phyloP scores from a whole-genome alignment of 768 basidiomycete genomes.

The Pulveroboletus ravenelii region DNA sequence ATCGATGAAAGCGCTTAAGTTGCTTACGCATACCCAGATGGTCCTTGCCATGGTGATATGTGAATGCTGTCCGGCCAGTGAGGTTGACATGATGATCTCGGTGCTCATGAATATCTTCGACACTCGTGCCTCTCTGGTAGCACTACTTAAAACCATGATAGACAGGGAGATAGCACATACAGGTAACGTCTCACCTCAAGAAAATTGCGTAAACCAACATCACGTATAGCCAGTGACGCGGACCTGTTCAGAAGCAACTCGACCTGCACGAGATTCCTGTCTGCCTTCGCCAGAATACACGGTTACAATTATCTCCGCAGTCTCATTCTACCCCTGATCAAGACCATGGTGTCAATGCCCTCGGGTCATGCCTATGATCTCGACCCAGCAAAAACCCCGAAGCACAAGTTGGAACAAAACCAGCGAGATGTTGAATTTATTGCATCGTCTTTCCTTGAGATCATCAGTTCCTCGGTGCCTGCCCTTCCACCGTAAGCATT shows the following conservation, averaged over 20 bases:
- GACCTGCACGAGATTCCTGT: conserved; percentile 81
- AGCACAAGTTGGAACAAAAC: conserved; percentile 64
- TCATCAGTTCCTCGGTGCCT: conserved; percentile 66
- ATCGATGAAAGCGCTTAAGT: not conserved
- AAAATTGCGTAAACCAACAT: conserved; percentile 1
- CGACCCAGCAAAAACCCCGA: conserved; percentile 58
- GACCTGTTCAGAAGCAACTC: conserved; percentile 87
- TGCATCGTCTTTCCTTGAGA: conserved; percentile 68
- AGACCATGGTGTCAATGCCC: conserved; percentile 68
- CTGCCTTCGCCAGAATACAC: conserved; percentile 82
- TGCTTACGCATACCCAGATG: conserved; percentile 43
- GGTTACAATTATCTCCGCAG: conserved; percentile 89
- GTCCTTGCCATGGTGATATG: conserved; percentile 80
- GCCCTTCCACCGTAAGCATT: conserved; percentile 67
- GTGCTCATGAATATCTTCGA: conserved; percentile 86
- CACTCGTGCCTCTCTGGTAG: conserved; percentile 64
- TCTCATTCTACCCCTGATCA: conserved; percentile 71
- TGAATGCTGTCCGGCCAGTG: conserved; percentile 73
- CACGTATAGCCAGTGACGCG: conserved; percentile 62
- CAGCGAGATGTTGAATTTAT: conserved; percentile 66
- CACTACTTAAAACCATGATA: conserved; percentile 76
- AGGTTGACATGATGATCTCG: conserved; percentile 81
- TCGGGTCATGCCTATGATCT: conserved; percentile 72
- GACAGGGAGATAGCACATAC: conserved; percentile 79
- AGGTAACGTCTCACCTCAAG: conserved; percentile 39